phyloP scores from a whole-genome alignment of 2,329 filamentous ascomycete species.

The Ploettnerulaceae sp. region DNA sequence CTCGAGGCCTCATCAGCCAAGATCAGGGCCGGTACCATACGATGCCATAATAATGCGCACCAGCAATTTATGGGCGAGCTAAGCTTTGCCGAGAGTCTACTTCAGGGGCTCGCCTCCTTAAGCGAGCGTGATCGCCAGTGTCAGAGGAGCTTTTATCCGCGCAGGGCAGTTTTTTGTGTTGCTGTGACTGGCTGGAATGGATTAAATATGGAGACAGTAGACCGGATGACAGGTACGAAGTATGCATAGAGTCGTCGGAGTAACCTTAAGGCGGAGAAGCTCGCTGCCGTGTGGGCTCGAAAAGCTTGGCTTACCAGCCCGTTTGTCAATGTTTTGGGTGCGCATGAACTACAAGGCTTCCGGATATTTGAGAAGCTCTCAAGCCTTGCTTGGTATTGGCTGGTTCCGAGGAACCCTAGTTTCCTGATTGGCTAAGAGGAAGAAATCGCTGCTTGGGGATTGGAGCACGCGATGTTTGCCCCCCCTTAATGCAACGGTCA shows the following conservation, averaged over 20 bases:
- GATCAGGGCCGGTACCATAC: background rate
- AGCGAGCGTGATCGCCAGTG: slow-evolving; percentile 12
- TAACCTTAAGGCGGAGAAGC: slow-evolving; percentile 8
- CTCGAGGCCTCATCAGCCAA: no score
- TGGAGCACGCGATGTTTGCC: background rate
- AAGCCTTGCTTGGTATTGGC: background rate
- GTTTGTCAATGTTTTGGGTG: background rate
- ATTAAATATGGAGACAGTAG: slow-evolving; percentile 1
- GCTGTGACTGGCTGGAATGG: slow-evolving; percentile 1
- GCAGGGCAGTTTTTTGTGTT: background rate
- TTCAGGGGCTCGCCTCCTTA: slow-evolving; percentile 2
- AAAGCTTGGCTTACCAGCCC: background rate
- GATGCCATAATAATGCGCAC: slow-evolving; percentile 9
- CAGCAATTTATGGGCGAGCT: slow-evolving; percentile 1
- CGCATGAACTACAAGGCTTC: background rate
- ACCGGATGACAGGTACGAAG: no score
- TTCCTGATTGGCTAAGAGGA: background rate
- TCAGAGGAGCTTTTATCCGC: slow-evolving; percentile 7
- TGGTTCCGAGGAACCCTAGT: background rate
- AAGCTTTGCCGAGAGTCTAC: slow-evolving; percentile 5
- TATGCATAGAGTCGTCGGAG: no score
- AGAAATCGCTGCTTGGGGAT: background rate
- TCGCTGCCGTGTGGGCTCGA: slow-evolving; percentile 5
- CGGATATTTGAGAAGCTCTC: background rate
- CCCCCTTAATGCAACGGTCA: background rate